Base-by-base conservation (phyloP, 225 moss, liverwort and hornwort genomes). In the Sphagnum contortum region DNA sequence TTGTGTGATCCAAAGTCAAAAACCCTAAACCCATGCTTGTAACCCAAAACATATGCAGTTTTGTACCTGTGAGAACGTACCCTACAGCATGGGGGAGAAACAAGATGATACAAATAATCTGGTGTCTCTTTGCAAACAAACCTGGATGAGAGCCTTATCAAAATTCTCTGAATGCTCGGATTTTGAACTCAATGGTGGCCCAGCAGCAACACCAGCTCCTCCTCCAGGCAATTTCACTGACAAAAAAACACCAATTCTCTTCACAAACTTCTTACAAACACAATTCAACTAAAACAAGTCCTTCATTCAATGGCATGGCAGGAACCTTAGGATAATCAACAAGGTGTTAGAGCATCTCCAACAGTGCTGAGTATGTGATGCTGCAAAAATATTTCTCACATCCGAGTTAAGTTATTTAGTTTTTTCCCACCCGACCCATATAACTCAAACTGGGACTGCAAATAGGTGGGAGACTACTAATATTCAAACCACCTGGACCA, bases 181-280 rank as follows among this genome's bases (percentile, higher is more conserved):
- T 64, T 72, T 84, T 55, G 73, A 70, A 63, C 63, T 71, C 64
- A 66, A 49, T 47, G 82, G 68, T 48, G 76, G 49, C 71, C 81
- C 81, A 12, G 72, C 80, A 69, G 73, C 66, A 68, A 81, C 81
- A 12, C 72, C 80, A 69, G 73, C 66, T 54, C 64, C 69, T 14
- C 69, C 86, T 72, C 95, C 95, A 48, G 95, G 92, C 60, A 88
- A 80, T 79, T 92, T 92, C 78, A 95, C 95, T 95, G 89, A 60
- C 45, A 58, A 65, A 75, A n/a, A 12, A 63, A 0, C 47, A 64
- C 13, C 49, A 45, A 50, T n/a, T n/a, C 50, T 1, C 47, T 12
- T 54, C 8, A 47, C 48, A 45, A 47, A 29, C 45, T 9, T 2
- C 9, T 2, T n/a, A 5, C 11, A 9, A 12, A 46, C 6, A 6